Evolutionary conservation across 352 stramenopile species (phyloP), one percentile per base, ranked within the genome.

Genomic region (Globisporangium perplexum): DNA sequence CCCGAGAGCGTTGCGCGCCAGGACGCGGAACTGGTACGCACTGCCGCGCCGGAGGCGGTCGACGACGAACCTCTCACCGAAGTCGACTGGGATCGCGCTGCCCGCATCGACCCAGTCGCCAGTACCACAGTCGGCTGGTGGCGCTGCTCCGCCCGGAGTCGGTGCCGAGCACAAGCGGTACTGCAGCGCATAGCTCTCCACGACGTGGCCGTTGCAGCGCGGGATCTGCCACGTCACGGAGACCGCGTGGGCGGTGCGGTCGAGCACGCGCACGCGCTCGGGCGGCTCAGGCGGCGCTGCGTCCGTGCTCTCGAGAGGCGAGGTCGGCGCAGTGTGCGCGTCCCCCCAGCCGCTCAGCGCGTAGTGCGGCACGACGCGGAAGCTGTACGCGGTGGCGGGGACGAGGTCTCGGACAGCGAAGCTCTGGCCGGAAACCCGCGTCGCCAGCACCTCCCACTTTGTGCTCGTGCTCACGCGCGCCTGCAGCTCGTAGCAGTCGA

Each of bases 331-430:
- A 12, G 47, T 65, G 4, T 62, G 43, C 1, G 54, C 35, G 11
- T 80, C 65, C 30, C 66, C 68, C 75, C 75, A 86, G 15, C 57
- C 50, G 20, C 46, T 48, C 3, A 17, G 14, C 0, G 60, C 51
- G 24, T 67, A 86, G 44, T 86, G 75, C 17, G 71, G 75, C 2
- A 78, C 69, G 26, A 86, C 60, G 15, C 71, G 71, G 18, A 86
- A 82, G 26, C 53, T 64, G 56, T 83, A 83, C 14, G 70, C 59
- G 6, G 69, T 78, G 1, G 73, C 69, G 17, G 75, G 75, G 1
- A 71, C 38, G 15, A 86, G 51, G 4, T 54, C 56, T 2, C 41
- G 4, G 7, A 82, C 65, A 10, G 50, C 35, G 11, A 62, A 55
- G n/a, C 53, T 53, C 39, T 81, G 71, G 2, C 52, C 62, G 1